A percentile compares a stretch with the other conserved stretches of the same genome.
Evolutionary conservation across 2,329 filamentous ascomycete species (phyloP).

Genomic region (Elsinoe australis): DNA sequence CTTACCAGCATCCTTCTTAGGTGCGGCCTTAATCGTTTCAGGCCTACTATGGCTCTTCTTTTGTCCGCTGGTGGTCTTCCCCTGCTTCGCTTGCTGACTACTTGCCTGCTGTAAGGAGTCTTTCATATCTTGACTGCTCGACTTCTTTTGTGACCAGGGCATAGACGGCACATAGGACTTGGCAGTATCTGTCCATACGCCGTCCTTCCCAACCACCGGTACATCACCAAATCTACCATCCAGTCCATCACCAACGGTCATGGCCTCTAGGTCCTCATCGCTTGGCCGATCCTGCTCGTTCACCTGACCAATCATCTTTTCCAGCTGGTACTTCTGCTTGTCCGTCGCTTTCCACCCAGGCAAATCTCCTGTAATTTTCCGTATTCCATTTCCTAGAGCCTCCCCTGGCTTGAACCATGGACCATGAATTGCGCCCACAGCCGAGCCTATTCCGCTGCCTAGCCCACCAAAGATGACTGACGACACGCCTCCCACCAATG

Average conservation of each 20-base stretch:
- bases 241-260: conserved; percentile 25
- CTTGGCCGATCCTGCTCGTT: conserved; percentile 30
- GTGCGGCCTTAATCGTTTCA: not conserved
- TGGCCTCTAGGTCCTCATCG: conserved; percentile 30
- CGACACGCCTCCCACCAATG: conserved; percentile 30
- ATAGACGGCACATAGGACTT: not conserved
- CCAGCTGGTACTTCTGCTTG: conserved; percentile 31
- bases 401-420: conserved; percentile 32
- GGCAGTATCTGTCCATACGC: not conserved
- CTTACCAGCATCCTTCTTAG: not conserved
- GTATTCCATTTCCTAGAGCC: conserved; percentile 32
- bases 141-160: not conserved
- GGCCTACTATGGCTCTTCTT: not conserved
- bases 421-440: conserved; percentile 32
- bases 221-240: conserved; percentile 2
- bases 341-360: conserved; percentile 31
- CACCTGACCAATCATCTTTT: conserved; percentile 34
- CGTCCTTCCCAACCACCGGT: not conserved
- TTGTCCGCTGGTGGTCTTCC: not conserved
- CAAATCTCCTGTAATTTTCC: conserved; percentile 30
- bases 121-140: not conserved
- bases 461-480: conserved; percentile 31
- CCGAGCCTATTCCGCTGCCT: conserved; percentile 31
- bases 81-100: not conserved
- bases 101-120: not conserved